These are phyloP conservation scores for Lasiosphaeria hispida DNA, from an alignment of 495 filamentous ascomycete species.

Conservation along the genomic window DNA sequence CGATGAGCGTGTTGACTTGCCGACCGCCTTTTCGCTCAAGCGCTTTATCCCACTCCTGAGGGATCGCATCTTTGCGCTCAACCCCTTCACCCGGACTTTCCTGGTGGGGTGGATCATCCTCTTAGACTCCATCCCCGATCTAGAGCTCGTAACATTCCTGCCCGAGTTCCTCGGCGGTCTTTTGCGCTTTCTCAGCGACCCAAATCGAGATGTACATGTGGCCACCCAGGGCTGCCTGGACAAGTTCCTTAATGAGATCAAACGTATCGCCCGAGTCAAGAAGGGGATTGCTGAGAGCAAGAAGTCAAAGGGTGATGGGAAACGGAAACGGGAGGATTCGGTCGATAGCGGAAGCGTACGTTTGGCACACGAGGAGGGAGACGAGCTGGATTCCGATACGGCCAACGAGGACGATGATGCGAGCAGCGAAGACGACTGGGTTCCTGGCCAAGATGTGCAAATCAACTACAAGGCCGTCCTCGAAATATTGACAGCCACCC, in stretches of 20 bases:
- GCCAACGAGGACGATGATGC: constrained; percentile 55
- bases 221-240: constrained; percentile 89
- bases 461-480: constrained; percentile 90
- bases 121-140: constrained; percentile 92
- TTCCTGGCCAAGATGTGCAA: constrained; percentile 94
- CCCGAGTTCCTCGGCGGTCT: constrained; percentile 90
- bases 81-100: constrained; percentile 92
- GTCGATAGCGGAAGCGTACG: constrained; percentile 59
- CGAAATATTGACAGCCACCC: constrained; percentile 85
- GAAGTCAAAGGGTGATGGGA: constrained; percentile 66
- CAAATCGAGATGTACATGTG: constrained; percentile 88
- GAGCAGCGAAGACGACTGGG: constrained; percentile 84
- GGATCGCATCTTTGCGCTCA: constrained; percentile 88
- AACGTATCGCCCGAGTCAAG: constrained; percentile 86
- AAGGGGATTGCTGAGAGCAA: constrained; percentile 87
- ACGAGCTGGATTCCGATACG: constrained; percentile 58
- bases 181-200: constrained; percentile 87
- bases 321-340: constrained; percentile 61
- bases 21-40: constrained; percentile 88
- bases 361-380: constrained; percentile 41
- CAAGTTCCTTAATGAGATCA: constrained; percentile 90
- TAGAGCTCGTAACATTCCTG: constrained; percentile 90
- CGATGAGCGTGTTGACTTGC: constrained; percentile 55
- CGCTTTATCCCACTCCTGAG: constrained; percentile 90
- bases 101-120: constrained; percentile 94